phyloP scores from a whole-genome alignment of 176 grass and related monocot species.

The Juncus inflexus region DNA sequence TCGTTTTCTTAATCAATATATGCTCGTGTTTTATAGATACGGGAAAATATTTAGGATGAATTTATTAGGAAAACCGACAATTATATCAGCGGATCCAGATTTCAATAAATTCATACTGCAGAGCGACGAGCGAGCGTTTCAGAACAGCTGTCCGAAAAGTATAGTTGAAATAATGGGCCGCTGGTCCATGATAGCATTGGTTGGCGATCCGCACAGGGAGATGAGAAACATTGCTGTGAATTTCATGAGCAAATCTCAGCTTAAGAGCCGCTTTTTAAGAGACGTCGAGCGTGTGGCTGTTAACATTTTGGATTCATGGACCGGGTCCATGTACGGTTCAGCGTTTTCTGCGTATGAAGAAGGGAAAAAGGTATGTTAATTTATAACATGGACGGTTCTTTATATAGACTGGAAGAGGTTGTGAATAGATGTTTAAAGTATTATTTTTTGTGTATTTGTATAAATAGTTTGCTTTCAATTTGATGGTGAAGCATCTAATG shows the following conservation, averaged over 20 bases:
- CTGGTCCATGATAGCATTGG: conserved; percentile 25
- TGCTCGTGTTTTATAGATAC: conserved; percentile 4
- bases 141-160: conserved; percentile 24
- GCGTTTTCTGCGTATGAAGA: conserved; percentile 22
- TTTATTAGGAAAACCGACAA: conserved; percentile 21
- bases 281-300: conserved; percentile 10
- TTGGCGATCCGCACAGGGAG: conserved; percentile 18
- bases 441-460: not conserved
- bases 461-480: conserved; percentile 28
- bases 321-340: not conserved
- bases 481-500: conserved; percentile 36
- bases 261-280: conserved; percentile 4
- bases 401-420: not conserved
- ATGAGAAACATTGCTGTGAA: conserved; percentile 26
- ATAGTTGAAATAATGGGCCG: conserved; percentile 25
- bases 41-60: conserved; percentile 29
- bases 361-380: conserved; percentile 20
- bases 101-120: conserved; percentile 26
- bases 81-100: conserved; percentile 16
- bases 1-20: not conserved
- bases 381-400: not conserved
- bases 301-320: conserved; percentile 24
- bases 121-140: conserved; percentile 25
- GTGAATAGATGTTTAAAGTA: not conserved
- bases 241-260: conserved; percentile 20